A percentile compares a stretch with the other conserved stretches of the same genome.
Conservation (phyloP, 2,329 filamentous ascomycete species). For the Colletotrichum phormii region DNA sequence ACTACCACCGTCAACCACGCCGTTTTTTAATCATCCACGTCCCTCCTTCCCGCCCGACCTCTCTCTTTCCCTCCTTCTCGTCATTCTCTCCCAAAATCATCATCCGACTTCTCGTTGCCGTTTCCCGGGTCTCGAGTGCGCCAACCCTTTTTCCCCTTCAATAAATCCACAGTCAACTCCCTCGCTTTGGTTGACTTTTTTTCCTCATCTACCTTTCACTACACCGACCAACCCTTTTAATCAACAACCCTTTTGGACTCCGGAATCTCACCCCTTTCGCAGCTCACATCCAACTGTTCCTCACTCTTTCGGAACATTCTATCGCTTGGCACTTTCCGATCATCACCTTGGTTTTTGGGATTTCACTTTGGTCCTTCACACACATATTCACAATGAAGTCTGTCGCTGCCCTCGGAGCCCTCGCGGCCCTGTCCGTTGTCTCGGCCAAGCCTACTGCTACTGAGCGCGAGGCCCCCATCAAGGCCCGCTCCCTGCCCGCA, state of each 20-base stretch:
- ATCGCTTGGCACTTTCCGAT: slow-evolving; percentile 29
- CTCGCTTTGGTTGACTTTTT: slow-evolving; percentile 38
- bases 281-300: slow-evolving; percentile 16
- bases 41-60: slow-evolving; percentile 28
- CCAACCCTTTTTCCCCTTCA: slow-evolving; percentile 24
- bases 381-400: slow-evolving; percentile 59
- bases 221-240: slow-evolving; percentile 36
- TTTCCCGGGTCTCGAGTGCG: slow-evolving; percentile 29
- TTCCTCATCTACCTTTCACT: slow-evolving; percentile 20
- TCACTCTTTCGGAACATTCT: slow-evolving; percentile 14
- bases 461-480: slow-evolving; percentile 58
- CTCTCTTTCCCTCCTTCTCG: slow-evolving; percentile 9
- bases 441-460: slow-evolving; percentile 63
- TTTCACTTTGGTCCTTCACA: slow-evolving; percentile 25
- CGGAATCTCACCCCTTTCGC: slow-evolving; percentile 12
- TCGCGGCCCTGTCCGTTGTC: slow-evolving; percentile 59
- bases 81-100: slow-evolving; percentile 12
- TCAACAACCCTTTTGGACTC: slow-evolving; percentile 29
- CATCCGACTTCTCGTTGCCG: slow-evolving; percentile 29
- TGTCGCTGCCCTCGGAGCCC: slow-evolving; percentile 57
- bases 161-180: slow-evolving; percentile 30
- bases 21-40: slow-evolving; percentile 34
- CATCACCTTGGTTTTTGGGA: slow-evolving; percentile 30
- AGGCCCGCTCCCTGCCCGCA: slow-evolving; percentile 61
- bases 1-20: slow-evolving; percentile 27